Conservation (phyloP, 1,284 basidiomycete genomes). For the Sanghuangporus weigelae region DNA sequence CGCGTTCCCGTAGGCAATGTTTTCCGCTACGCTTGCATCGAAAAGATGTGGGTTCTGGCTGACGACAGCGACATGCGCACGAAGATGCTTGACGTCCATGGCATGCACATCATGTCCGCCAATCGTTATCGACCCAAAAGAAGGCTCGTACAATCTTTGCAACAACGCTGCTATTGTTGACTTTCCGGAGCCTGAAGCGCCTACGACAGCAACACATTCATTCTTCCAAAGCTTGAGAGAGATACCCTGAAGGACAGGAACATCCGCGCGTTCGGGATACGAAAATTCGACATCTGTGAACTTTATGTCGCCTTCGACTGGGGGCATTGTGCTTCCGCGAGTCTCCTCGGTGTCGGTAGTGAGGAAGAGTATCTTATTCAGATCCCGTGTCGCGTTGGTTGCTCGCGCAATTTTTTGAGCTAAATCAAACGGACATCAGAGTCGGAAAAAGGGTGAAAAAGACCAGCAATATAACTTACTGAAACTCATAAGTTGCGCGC, state of each 20-base stretch:
- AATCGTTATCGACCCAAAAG: conserved; percentile 55
- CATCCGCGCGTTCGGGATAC: conserved; percentile 78
- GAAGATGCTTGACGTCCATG: conserved; percentile 67
- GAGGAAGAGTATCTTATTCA: conserved; percentile 65
- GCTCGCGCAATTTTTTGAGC: conserved; percentile 80
- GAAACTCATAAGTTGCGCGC: conserved; percentile 84
- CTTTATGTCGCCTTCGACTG: conserved; percentile 57
- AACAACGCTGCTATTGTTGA: conserved; percentile 81
- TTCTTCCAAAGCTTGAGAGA: conserved; percentile 62
- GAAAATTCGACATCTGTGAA: conserved; percentile 74
- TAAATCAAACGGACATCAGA: conserved; percentile 28
- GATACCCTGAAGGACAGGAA: conserved; percentile 62
- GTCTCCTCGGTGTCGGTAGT: conserved; percentile 60
- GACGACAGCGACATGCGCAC: conserved; percentile 83
- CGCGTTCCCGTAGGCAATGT: conserved; percentile 78
- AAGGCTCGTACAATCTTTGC: conserved; percentile 83
- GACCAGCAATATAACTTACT: conserved; percentile 46
- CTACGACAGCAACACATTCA: conserved; percentile 86
- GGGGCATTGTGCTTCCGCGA: conserved; percentile 59
- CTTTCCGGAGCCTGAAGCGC: conserved; percentile 85
- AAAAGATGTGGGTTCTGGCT: conserved; percentile 84
- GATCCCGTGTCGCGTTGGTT: conserved; percentile 74
- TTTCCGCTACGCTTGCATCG: conserved; percentile 78
- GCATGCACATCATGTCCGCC: conserved; percentile 46
- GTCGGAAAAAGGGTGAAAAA: not conserved